These are phyloP conservation scores for Mimosa bimucronata DNA, from an alignment of 306 rosid genomes.

Conservation along the genomic window DNA sequence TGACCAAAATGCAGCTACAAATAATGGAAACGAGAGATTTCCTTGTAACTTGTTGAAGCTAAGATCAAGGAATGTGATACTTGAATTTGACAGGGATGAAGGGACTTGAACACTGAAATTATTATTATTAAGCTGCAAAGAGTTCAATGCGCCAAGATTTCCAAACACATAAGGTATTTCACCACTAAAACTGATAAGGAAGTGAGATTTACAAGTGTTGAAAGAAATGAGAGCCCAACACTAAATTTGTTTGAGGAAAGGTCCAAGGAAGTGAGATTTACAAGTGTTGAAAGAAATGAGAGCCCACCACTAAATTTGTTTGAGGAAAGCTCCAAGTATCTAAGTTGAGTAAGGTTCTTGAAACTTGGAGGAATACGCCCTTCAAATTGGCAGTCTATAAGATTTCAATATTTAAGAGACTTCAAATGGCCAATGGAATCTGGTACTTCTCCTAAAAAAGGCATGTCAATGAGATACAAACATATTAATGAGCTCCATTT, in stretches of 20 bases:
- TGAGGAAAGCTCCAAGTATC: fast-evolving
- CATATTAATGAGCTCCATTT: not conserved
- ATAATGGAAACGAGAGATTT: slow-evolving; percentile 10
- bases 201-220: not conserved
- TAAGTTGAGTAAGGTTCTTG: not conserved
- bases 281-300: not conserved
- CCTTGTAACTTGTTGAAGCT: slow-evolving; percentile 38
- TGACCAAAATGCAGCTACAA: not conserved
- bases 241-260: too few relatives aligned
- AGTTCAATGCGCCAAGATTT: not conserved
- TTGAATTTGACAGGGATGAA: not conserved
- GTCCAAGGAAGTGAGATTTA: too few relatives aligned
- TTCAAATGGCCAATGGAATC: not conserved
- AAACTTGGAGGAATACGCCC: not conserved
- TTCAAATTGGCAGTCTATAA: not conserved
- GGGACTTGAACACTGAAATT: slow-evolving; percentile 43
- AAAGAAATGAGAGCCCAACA: too few relatives aligned
- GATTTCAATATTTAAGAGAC: not conserved
- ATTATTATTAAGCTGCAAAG: slow-evolving; percentile 36
- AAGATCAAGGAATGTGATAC: too few relatives aligned
- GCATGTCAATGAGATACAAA: fast-evolving
- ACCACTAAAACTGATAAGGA: not conserved
- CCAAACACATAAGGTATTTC: not conserved
- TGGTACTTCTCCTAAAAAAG: not conserved
- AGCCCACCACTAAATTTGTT: slow-evolving; percentile 25